A percentile compares a stretch with the other conserved stretches of the same genome.
Evolutionary conservation across 2,329 filamentous ascomycete genomes (phyloP).

Genomic region (Stachybotrys echinatus): DNA sequence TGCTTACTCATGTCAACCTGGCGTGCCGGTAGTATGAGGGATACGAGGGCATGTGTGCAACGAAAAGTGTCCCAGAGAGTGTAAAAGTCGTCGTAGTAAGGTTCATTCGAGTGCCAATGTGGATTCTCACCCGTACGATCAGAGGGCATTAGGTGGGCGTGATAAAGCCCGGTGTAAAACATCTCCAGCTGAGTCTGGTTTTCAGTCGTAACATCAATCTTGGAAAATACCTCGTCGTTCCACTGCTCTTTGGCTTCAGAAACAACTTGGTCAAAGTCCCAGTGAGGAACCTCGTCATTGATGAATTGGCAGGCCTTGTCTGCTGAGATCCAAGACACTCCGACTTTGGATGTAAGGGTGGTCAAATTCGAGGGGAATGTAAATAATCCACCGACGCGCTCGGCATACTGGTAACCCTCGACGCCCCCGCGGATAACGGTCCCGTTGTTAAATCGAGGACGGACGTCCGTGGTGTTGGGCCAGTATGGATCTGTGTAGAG

Average conservation of each 20-base stretch:
- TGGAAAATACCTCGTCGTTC: slow-evolving; percentile 38
- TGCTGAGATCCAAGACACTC: slow-evolving; percentile 42
- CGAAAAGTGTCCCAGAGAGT: slow-evolving; percentile 53
- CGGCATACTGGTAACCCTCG: slow-evolving; percentile 44
- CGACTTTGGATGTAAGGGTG: slow-evolving; percentile 42
- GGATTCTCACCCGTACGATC: slow-evolving; percentile 57
- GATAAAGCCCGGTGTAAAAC: slow-evolving; percentile 55
- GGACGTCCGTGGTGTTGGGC: slow-evolving; percentile 22
- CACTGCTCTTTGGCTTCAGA: slow-evolving; percentile 34
- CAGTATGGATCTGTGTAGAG: slow-evolving; percentile 40
- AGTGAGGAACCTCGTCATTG: slow-evolving; percentile 35
- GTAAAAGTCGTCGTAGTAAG: slow-evolving; percentile 56
- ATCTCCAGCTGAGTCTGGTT: slow-evolving; percentile 44
- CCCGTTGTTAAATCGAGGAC: slow-evolving; percentile 41
- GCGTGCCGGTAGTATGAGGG: slow-evolving; percentile 42
- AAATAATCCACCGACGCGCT: slow-evolving; percentile 47
- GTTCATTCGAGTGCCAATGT: slow-evolving; percentile 45
- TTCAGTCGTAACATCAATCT: slow-evolving; percentile 29
- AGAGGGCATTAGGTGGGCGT: slow-evolving; percentile 57
- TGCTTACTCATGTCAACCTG: slow-evolving; percentile 41
- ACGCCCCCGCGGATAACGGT: slow-evolving; percentile 45
- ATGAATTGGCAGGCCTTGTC: slow-evolving; percentile 44
- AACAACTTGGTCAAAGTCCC: slow-evolving; percentile 33
- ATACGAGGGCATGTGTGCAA: slow-evolving; percentile 43
- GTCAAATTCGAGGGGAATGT: slow-evolving; percentile 31